Conservation (phyloP, 176 grass and related monocot species). For the Oryza meyeriana region DNA sequence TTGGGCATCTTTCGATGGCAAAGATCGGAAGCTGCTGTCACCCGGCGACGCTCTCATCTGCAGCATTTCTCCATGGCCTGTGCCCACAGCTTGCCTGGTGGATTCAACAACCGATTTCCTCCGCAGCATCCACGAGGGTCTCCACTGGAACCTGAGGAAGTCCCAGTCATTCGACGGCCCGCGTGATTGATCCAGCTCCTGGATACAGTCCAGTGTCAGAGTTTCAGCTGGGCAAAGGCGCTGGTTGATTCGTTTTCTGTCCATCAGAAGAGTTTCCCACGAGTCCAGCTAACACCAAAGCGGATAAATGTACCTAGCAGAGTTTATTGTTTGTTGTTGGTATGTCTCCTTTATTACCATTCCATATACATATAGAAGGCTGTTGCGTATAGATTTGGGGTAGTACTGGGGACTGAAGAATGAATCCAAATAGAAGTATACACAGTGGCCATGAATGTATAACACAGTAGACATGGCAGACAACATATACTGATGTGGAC, state of each 20-base stretch:
- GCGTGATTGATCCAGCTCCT: conserved; percentile 21
- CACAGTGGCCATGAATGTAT: neutral
- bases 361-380: conserved; percentile 9
- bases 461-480: conserved; percentile 6
- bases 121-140: conserved; percentile 93
- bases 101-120: conserved; percentile 88
- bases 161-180: conserved; percentile 73
- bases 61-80: conserved; percentile 87
- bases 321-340: conserved; percentile 4
- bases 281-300: neutral
- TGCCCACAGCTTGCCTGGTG: conserved; percentile 77
- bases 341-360: neutral
- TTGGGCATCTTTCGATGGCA: conserved; percentile 96
- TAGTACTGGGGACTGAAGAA: neutral
- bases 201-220: neutral
- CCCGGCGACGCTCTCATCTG: conserved; percentile 90
- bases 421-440: conserved; percentile 2
- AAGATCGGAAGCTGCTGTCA: conserved; percentile 72
- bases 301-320: conserved; percentile 25
- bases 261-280: neutral
- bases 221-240: neutral
- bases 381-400: conserved; percentile 16
- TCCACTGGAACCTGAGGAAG: conserved; percentile 95
- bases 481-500: neutral
- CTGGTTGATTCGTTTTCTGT: neutral